Percentiles rank a stretch among this genome's conserved stretches.
phyloP scores from a whole-genome alignment of 495 filamentous ascomycete species.

The Neurospora sublineolata region DNA sequence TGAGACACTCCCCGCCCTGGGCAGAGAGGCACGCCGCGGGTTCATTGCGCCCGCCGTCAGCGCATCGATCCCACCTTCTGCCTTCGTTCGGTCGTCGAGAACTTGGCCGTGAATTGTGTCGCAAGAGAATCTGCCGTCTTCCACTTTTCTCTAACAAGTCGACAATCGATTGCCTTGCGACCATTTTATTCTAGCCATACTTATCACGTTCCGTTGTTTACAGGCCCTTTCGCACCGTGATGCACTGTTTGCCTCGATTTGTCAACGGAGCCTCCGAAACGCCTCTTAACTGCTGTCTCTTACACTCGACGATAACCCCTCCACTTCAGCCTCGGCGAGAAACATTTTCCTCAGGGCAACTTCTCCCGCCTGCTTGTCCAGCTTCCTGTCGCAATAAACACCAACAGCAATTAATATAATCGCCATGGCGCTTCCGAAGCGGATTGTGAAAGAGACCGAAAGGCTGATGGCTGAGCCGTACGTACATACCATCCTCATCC shows the following conservation, averaged over 20 bases:
- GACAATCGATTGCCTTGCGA: neutral
- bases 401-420: neutral
- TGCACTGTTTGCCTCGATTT: neutral
- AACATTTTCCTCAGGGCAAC: neutral
- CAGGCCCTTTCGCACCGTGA: neutral
- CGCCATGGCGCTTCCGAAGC: conserved; percentile 73
- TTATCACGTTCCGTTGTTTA: neutral
- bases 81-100: neutral
- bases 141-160: neutral
- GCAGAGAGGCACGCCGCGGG: neutral
- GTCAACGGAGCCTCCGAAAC: neutral
- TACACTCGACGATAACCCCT: neutral
- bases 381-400: neutral
- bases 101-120: neutral
- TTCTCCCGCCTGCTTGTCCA: neutral
- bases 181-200: neutral
- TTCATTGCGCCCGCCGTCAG: neutral
- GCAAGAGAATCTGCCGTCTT: neutral
- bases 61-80: neutral
- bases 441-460: conserved; percentile 98
- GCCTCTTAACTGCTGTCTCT: neutral
- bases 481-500: conserved; percentile 21
- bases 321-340: neutral
- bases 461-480: conserved; percentile 94
- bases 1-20: neutral